Base-by-base conservation (phyloP, 2,329 filamentous ascomycete species). In the Neopestalotiopsis sp. region DNA sequence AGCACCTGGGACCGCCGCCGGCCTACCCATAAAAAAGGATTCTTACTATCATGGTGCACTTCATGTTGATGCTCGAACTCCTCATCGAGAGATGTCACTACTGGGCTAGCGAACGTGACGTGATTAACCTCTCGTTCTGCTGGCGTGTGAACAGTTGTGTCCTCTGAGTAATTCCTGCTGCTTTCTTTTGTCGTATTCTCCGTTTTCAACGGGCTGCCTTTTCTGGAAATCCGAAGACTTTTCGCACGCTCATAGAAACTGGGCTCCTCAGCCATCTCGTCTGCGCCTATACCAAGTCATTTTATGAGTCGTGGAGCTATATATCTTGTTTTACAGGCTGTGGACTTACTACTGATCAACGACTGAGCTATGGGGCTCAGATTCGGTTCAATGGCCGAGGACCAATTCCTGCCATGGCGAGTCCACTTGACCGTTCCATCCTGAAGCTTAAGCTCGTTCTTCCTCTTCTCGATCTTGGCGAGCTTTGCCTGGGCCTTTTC, bases 361-460 rank as follows among this genome's bases (percentile, higher is more conserved):
- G 84, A 86, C 74, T 86, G 82, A 24, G 81, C 76, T 65, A 87
- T 86, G 13, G 85, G 84, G 65, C 84, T 87, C 61, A 88, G 73
- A 7, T 78, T 77, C 12, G 86, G 85, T 69, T 87, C 84, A 30
- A 82, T 83, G 1, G 82, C 82, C 3, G 85, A 87, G 4, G 84
- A 86, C 87, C 86, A 89, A 67, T 85, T 82, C 24, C 81, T 79
- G 1, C 79, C 80, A 30, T 83, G 79, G 30, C 80, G 80, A 67
- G 78, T 81, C 87, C 84, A 88, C 70, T 74, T 81, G 2, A 84
- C 75, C 12, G 74, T 76, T 17, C 75, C 71, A 67, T 81, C 76
- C 63, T 77, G 75, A 30, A 76, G 69, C 49, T 78, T 75, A 42
- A 82, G 74, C 2, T 74, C 76, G 38, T 81, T 77, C 72, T 86